These are phyloP conservation scores for Pleoardoris graminearum DNA, from an alignment of 2,329 filamentous ascomycete genomes.

Conservation along the genomic window DNA sequence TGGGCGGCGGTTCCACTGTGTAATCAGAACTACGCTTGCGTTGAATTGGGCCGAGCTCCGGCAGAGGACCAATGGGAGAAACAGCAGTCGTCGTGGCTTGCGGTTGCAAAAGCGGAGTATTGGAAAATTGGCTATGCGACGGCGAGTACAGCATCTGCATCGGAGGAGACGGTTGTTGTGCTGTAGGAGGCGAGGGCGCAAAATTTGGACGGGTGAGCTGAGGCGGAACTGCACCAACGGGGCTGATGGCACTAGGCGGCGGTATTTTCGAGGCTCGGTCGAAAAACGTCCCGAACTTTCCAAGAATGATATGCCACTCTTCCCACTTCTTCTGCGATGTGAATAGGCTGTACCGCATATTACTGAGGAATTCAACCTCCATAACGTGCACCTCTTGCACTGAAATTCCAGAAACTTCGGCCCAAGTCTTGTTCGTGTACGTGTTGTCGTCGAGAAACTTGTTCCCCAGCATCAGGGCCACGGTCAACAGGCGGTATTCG, in stretches of 20 bases:
- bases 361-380: conserved; percentile 99
- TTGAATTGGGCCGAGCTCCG: conserved; percentile 46
- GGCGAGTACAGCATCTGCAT: conserved; percentile 47
- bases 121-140: conserved; percentile 48
- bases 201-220: conserved; percentile 49
- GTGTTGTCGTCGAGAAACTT: conserved; percentile 99
- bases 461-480: conserved; percentile 96
- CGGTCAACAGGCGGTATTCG: conserved; percentile 88
- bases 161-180: conserved; percentile 57
- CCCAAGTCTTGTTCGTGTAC: conserved; percentile 99
- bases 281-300: conserved; percentile 82
- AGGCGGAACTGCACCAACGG: conserved; percentile 38
- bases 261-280: conserved; percentile 64
- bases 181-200: conserved; percentile 55
- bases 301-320: conserved; percentile 80
- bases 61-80: conserved; percentile 49
- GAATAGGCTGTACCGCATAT: conserved; percentile 92
- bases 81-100: conserved; percentile 49
- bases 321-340: conserved; percentile 86
- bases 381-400: conserved; percentile 97
- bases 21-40: conserved; percentile 65
- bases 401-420: conserved; percentile 91
- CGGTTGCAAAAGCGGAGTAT: conserved; percentile 45
- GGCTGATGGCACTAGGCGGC: conserved; percentile 45
- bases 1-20: conserved; percentile 59